These are phyloP conservation scores for Volvox carteri DNA, from an alignment of 163 green algal species.

Conservation along the genomic window DNA sequence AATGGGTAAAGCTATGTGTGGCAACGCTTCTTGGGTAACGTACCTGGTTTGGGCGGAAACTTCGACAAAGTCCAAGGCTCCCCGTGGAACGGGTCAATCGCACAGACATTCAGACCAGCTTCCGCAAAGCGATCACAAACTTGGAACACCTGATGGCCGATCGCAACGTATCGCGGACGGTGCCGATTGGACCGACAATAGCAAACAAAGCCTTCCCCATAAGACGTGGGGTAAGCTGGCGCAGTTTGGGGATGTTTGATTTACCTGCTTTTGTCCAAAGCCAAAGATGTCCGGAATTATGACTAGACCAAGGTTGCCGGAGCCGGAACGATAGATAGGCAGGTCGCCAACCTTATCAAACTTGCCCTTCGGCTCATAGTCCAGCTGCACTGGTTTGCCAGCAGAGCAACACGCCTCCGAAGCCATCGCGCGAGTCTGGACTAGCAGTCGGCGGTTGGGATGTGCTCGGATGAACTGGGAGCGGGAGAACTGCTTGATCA, in stretches of 20 bases:
- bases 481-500: neutral
- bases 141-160: slow-evolving; percentile 63
- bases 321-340: slow-evolving; percentile 62
- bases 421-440: neutral
- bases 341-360: slow-evolving; percentile 24
- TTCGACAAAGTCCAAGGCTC: slow-evolving; percentile 67
- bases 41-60: slow-evolving; percentile 67
- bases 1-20: too few relatives aligned
- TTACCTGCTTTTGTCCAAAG: slow-evolving; percentile 63
- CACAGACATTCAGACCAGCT: slow-evolving; percentile 60
- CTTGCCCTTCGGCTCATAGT: slow-evolving; percentile 33
- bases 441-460: neutral
- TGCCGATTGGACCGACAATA: too few relatives aligned
- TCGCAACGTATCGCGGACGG: too few relatives aligned
- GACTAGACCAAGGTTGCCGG: slow-evolving; percentile 16
- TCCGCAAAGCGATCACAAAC: slow-evolving; percentile 63
- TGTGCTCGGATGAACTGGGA: neutral
- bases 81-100: slow-evolving; percentile 64
- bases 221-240: too few relatives aligned
- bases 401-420: slow-evolving; percentile 32
- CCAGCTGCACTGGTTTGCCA: slow-evolving; percentile 8
- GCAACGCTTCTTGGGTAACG: too few relatives aligned
- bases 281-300: slow-evolving; percentile 73
- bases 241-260: too few relatives aligned
- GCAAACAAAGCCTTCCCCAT: too few relatives aligned